Conservation (phyloP, 179 eudicot genomes). For the Corrigiola litoralis region DNA sequence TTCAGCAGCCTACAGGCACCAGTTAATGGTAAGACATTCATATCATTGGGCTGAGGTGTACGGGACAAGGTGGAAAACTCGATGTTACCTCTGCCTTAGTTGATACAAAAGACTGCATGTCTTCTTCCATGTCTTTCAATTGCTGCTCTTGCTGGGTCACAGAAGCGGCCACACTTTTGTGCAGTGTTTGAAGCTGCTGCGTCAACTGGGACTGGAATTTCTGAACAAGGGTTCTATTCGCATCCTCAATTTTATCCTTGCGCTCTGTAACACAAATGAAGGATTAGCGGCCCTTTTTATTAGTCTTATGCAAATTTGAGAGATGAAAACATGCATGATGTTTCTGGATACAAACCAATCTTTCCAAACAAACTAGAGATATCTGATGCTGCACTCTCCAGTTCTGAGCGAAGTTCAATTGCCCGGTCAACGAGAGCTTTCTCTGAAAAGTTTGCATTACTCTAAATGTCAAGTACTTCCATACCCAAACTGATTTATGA, state of each 20-base stretch:
- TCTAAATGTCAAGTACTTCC: background rate
- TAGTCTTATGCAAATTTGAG: background rate
- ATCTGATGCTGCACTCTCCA: constrained; percentile 89
- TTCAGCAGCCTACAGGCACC: constrained; percentile 66
- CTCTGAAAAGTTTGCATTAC: constrained; percentile 42
- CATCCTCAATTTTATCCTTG: constrained; percentile 83
- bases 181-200: constrained; percentile 81
- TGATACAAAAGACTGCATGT: constrained; percentile 83
- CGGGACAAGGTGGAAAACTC: background rate
- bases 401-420: constrained; percentile 79
- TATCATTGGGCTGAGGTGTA: background rate
- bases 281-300: constrained; percentile 12
- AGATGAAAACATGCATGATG: constrained; percentile 1
- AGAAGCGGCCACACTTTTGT: constrained; percentile 71
- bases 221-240: constrained; percentile 61
- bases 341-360: constrained; percentile 57
- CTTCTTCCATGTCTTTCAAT: constrained; percentile 83
- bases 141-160: constrained; percentile 84
- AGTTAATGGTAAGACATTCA: constrained; percentile 6
- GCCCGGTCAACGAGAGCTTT: constrained; percentile 91
- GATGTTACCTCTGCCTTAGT: constrained; percentile 70
- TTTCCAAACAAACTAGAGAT: constrained; percentile 71
- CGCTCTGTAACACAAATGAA: constrained; percentile 46
- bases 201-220: constrained; percentile 73
- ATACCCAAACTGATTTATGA: background rate